Conservation (phyloP, 768 basidiomycete species). For the Tricholoma hemisulphureum region DNA sequence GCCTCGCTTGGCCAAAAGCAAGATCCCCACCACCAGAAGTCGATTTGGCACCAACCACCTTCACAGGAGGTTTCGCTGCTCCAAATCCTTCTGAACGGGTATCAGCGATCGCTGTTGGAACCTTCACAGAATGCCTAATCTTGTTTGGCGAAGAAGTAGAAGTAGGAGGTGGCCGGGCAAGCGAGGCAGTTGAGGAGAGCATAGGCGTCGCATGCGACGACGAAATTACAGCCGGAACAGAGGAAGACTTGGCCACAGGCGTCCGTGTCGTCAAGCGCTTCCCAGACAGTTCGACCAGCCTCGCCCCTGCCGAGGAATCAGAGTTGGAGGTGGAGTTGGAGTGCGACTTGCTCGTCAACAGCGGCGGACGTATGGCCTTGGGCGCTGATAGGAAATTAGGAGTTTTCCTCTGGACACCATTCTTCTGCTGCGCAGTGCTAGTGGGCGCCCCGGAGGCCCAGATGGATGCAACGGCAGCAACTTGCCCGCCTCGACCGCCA, state of each 20-base stretch:
- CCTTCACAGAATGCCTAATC: constrained; percentile 20
- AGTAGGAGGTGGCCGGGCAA: constrained; percentile 48
- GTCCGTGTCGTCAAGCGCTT: constrained; percentile 25
- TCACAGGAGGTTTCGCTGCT: constrained; percentile 12
- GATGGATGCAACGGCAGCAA: constrained; percentile 68
- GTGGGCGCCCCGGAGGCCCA: constrained; percentile 69
- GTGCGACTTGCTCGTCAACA: constrained; percentile 3
- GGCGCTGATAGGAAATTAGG: neutral
- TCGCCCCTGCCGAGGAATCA: constrained; percentile 16
- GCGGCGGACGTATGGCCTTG: constrained; percentile 2
- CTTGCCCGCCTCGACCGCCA: constrained; percentile 73
- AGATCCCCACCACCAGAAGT: constrained; percentile 40
- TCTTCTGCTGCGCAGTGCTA: neutral
- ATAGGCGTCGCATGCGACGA: constrained; percentile 73
- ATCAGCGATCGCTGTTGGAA: constrained; percentile 38
- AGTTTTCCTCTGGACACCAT: neutral
- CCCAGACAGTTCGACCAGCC: constrained; percentile 12
- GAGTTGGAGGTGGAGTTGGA: constrained; percentile 7
- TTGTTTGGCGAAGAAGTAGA: constrained; percentile 12
- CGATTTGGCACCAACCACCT: constrained; percentile 22
- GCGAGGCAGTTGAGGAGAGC: constrained; percentile 73
- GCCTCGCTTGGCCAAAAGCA: constrained; percentile 73
- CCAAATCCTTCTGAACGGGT: constrained; percentile 7
- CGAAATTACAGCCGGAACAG: constrained; percentile 66
- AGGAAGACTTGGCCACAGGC: constrained; percentile 56